Evolutionary conservation across 768 basidiomycete genomes (phyloP).

Genomic region (Tremella mesenterica): DNA sequence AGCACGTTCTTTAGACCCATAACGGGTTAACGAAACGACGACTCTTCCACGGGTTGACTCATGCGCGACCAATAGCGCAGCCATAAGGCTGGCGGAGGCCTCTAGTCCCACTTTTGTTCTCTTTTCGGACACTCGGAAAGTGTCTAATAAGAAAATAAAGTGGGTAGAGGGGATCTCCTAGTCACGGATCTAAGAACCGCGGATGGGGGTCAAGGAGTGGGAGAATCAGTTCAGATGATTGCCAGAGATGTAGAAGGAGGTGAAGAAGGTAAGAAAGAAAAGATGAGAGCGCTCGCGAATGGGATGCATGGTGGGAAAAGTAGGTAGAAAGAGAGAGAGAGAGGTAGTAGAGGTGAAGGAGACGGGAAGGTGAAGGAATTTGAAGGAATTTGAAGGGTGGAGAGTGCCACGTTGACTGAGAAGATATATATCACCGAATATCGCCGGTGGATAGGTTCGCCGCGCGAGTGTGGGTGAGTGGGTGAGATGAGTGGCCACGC

Average conservation of each 20-base stretch:
- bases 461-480: too few relatives aligned
- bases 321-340: background rate
- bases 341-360: background rate
- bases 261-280: background rate
- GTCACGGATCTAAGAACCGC: conserved; percentile 44
- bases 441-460: too few relatives aligned
- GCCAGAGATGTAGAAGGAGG: too few relatives aligned
- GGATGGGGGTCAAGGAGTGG: conserved; percentile 17
- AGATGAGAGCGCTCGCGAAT: background rate
- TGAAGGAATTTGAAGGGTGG: background rate
- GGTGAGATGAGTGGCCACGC: too few relatives aligned
- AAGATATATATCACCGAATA: too few relatives aligned
- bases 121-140: background rate
- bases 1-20: background rate
- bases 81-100: conserved; percentile 38
- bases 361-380: background rate
- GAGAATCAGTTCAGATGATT: too few relatives aligned
- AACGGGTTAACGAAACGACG: background rate
- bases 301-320: conserved; percentile 2
- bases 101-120: background rate
- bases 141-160: conserved; percentile 11
- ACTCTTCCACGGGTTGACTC: conserved; percentile 44
- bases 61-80: conserved; percentile 41
- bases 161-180: conserved; percentile 23
- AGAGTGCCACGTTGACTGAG: too few relatives aligned